Percentiles rank a stretch among this genome's conserved stretches.
Evolutionary conservation across 2,329 filamentous ascomycete genomes (phyloP).

Genomic region (Chalara sp.): DNA sequence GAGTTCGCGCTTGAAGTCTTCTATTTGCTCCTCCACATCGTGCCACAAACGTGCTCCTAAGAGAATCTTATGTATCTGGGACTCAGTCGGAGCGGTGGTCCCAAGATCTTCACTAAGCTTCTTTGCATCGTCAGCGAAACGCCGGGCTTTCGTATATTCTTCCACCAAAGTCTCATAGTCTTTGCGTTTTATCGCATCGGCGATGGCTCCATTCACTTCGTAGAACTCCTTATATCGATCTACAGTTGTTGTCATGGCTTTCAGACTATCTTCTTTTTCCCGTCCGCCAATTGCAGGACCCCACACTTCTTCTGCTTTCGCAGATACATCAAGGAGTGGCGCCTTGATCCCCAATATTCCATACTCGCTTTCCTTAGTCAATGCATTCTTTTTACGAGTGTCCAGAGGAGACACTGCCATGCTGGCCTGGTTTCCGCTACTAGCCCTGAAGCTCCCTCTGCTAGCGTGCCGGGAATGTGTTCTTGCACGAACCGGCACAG

Average conservation of each 20-base stretch:
- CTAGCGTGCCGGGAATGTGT: constrained; percentile 29
- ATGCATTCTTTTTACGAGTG: constrained; percentile 74
- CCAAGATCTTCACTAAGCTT: constrained; percentile 53
- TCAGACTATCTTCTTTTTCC: constrained; percentile 84
- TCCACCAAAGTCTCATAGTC: constrained; percentile 87
- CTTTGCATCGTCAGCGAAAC: constrained; percentile 72
- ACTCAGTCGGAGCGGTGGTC: constrained; percentile 59
- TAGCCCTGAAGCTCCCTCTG: constrained; percentile 31
- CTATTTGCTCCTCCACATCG: constrained; percentile 82
- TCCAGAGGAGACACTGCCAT: constrained; percentile 32
- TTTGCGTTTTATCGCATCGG: constrained; percentile 81
- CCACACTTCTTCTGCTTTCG: constrained; percentile 97
- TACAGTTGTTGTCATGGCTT: constrained; percentile 67
- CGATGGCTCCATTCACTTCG: constrained; percentile 69
- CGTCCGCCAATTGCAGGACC: constrained; percentile 86
- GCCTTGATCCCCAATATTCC: constrained; percentile 82
- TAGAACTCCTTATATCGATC: constrained; percentile 77
- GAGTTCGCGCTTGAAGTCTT: constrained; percentile 79
- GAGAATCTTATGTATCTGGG: constrained; percentile 78
- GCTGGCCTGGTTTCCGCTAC: constrained; percentile 27
- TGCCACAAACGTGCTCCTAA: constrained; percentile 92
- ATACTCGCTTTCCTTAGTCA: constrained; percentile 89
- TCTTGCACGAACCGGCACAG: constrained; percentile 31
- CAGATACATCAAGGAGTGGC: constrained; percentile 80
- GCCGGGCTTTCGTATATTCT: constrained; percentile 77